phyloP scores from a whole-genome alignment of 495 filamentous ascomycete species.

The Penicillium riverlandense region DNA sequence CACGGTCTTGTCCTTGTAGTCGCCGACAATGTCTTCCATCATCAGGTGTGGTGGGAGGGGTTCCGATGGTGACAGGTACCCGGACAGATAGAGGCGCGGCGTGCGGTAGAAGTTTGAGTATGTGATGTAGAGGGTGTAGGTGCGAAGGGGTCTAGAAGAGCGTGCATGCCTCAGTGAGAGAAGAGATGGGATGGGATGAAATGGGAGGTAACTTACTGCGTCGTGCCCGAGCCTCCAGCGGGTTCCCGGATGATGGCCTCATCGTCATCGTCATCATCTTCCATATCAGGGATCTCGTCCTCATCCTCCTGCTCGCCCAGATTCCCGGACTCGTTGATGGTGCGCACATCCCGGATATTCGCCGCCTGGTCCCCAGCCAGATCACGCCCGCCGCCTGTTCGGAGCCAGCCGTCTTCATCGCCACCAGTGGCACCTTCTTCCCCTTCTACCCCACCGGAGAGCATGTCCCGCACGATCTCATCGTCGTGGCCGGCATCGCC shows the following conservation, averaged over 20 bases:
- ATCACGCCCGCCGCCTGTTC: constrained; percentile 61
- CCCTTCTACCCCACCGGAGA: constrained; percentile 47
- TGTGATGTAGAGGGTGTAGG: constrained; percentile 96
- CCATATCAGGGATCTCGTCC: constrained; percentile 95
- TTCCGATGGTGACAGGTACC: constrained; percentile 72
- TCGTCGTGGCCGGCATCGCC: constrained; percentile 81
- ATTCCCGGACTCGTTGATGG: constrained; percentile 77
- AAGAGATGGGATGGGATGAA: not conserved
- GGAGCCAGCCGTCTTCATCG: constrained; percentile 86
- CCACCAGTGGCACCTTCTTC: constrained; percentile 43
- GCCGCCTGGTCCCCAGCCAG: constrained; percentile 53
- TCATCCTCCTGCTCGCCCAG: constrained; percentile 63
- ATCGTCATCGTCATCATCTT: constrained; percentile 94
- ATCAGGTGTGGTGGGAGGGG: constrained; percentile 83
- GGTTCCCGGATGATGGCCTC: constrained; percentile 91
- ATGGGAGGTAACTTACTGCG: constrained; percentile 52
- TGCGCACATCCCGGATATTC: constrained; percentile 72
- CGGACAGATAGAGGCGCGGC: constrained; percentile 90
- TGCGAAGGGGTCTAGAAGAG: constrained; percentile 62
- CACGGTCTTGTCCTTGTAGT: constrained; percentile 99
- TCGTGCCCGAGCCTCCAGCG: constrained; percentile 46
- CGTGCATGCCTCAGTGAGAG: not conserved
- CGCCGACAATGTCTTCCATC: constrained; percentile 99
- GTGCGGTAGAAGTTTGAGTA: constrained; percentile 97
- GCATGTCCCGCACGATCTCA: constrained; percentile 71